Conservation (phyloP, 495 filamentous ascomycete genomes). For the Hyaloscypha bicolor region DNA sequence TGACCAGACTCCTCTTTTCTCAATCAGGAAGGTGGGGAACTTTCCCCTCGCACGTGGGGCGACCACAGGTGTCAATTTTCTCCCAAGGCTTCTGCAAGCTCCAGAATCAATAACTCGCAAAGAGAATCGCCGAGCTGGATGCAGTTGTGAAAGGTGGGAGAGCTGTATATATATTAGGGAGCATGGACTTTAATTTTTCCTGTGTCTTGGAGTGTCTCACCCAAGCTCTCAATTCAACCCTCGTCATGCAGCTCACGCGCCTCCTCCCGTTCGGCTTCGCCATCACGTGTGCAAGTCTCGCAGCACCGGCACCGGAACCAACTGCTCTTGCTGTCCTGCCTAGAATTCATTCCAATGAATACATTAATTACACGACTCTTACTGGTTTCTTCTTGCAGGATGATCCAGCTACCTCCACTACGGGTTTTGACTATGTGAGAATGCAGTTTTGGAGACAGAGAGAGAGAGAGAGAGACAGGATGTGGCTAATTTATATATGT, state of each 20-base stretch:
- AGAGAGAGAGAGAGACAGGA: neutral
- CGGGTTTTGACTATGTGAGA: slow-evolving; percentile 67
- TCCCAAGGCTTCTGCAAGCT: neutral
- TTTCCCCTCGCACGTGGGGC: neutral
- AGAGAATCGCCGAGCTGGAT: neutral
- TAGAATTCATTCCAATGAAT: slow-evolving; percentile 1
- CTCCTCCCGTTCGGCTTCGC: slow-evolving; percentile 12
- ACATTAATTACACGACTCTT: slow-evolving; percentile 64
- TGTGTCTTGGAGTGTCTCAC: neutral
- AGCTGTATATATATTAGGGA: neutral
- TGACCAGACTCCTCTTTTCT: neutral
- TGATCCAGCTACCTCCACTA: slow-evolving; percentile 58
- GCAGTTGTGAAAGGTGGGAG: neutral
- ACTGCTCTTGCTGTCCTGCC: slow-evolving; percentile 6
- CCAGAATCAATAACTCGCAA: no score
- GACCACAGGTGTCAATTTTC: neutral
- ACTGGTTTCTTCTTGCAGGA: slow-evolving; percentile 74
- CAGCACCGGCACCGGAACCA: slow-evolving; percentile 5
- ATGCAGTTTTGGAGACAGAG: neutral
- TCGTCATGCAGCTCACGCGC: slow-evolving; percentile 16
- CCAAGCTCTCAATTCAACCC: neutral
- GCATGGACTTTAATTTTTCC: slow-evolving; percentile 1
- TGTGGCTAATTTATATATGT: neutral
- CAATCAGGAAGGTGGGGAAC: neutral
- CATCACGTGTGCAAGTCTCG: neutral